A percentile compares a stretch with the other conserved stretches of the same genome.
Conservation (phyloP, 306 rosid genomes). For the Inga leiocalycina region DNA sequence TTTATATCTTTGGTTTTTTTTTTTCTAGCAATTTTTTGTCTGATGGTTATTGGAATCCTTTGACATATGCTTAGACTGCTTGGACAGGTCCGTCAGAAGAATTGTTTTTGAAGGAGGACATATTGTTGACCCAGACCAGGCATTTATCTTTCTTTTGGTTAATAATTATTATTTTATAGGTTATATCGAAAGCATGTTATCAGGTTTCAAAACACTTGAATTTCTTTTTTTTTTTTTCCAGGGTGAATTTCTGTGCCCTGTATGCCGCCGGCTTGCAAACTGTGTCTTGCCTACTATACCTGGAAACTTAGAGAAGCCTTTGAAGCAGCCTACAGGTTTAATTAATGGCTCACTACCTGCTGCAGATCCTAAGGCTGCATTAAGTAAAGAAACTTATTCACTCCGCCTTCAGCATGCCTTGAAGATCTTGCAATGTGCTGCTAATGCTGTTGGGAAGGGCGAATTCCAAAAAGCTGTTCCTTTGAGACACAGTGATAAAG, state of each 20-base stretch:
- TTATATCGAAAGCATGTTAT: constrained; percentile 23
- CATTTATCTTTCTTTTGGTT: constrained; percentile 27
- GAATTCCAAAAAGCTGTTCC: constrained; percentile 59
- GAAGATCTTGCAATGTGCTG: constrained; percentile 71
- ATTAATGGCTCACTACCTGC: constrained; percentile 42
- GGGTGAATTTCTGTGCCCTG: constrained; percentile 99
- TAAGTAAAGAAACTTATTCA: constrained; percentile 43
- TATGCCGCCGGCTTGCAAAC: constrained; percentile 94
- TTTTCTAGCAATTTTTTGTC: not conserved
- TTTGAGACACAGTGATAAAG: constrained; percentile 44
- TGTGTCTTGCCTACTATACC: constrained; percentile 76
- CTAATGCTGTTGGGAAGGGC: constrained; percentile 60
- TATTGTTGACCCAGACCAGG: constrained; percentile 96
- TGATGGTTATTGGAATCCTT: constrained; percentile 11
- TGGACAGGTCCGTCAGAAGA: constrained; percentile 79
- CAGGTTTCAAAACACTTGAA: constrained; percentile 7
- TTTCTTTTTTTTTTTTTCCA: constrained; percentile 26
- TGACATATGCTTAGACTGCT: constrained; percentile 26
- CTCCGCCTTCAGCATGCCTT: constrained; percentile 65
- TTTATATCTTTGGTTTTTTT: not conserved
- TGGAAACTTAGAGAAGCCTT: constrained; percentile 54
- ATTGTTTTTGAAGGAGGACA: constrained; percentile 98
- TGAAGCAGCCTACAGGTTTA: constrained; percentile 46
- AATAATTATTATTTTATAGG: not conserved
- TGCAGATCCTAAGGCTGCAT: constrained; percentile 37